Evolutionary conservation across 495 filamentous ascomycete genomes (phyloP), one percentile per base, ranked within the genome.

Genomic region (Astrocystis sublimbata): DNA sequence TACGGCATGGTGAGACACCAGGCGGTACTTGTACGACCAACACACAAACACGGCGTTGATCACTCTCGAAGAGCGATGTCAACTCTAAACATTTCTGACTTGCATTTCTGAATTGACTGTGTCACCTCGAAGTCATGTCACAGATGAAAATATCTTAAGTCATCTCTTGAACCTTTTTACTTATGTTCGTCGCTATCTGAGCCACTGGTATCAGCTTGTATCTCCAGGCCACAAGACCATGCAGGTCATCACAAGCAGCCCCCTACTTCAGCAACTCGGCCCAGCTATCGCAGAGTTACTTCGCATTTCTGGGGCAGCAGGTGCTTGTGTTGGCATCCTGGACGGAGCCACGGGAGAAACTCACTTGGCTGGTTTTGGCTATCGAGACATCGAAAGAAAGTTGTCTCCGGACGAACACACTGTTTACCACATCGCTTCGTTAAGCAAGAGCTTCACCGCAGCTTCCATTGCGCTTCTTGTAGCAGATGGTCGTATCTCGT

Each of bases 391-490:
- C n/a, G 17, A 19, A 24, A 62, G 21, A n/a, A 36, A 36, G 33
- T 13, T 36, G 6, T 6, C 13, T 36, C 49, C 73, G 2, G 53
- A 76, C 50, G 40, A 63, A 8, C 66, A 78, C 45, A 75, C 74
- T 1, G 63, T 72, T 1, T 76, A 79, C 52, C 61, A 69, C 56
- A 63, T 79, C 36, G 75, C 69, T 13, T 73, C 73, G 1, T 62
- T 72, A 12, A 73, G 65, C 40, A 74, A 79, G 52, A 64, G 67
- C 53, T 68, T 78, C 55, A 75, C 71, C 6, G 70, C 73, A 24
- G 64, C 67, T 31, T 58, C 64, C 3, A 60, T 75, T 9, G 74
- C 57, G 2, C 69, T 71, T 10, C 60, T 79, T 4, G 75, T 76
- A 24, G 56, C 61, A 2, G 70, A 75, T n/a, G 68, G 65, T 5